phyloP scores from a whole-genome alignment of 768 basidiomycete species.

The Trametes punicea region DNA sequence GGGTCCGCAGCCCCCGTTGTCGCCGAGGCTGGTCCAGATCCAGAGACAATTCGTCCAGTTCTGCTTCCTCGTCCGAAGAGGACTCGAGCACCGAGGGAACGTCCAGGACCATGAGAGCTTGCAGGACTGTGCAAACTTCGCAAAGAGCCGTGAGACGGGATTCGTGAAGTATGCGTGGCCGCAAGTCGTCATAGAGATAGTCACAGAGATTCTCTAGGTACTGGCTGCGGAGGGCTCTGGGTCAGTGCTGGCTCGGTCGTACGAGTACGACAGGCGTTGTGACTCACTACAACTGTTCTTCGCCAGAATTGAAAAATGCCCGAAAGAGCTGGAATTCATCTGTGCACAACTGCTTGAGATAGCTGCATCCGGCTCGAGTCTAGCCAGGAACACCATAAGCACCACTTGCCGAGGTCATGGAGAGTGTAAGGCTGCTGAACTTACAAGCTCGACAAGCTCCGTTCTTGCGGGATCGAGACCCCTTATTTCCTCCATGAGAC shows the following conservation, averaged over 20 bases:
- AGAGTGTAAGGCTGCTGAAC: constrained; percentile 18
- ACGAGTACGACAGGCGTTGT: neutral
- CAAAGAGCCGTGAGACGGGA: constrained; percentile 83
- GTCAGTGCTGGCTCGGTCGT: neutral
- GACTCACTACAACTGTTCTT: constrained; percentile 66
- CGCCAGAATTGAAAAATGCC: constrained; percentile 85
- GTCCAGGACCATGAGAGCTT: constrained; percentile 94
- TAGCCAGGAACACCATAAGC: constrained; percentile 30
- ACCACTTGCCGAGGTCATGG: neutral
- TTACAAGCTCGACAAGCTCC: constrained; percentile 85
- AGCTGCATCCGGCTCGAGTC: constrained; percentile 91
- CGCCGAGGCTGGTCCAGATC: constrained; percentile 36
- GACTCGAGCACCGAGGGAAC: constrained; percentile 42
- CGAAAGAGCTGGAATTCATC: constrained; percentile 87
- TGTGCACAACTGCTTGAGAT: constrained; percentile 85
- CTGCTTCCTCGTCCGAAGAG: constrained; percentile 33
- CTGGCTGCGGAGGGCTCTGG: constrained; percentile 44
- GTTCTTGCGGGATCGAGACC: constrained; percentile 74
- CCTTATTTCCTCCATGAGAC: constrained; percentile 78
- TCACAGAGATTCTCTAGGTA: constrained; percentile 93
- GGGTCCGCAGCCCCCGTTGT: constrained; percentile 44
- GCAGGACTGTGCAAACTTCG: constrained; percentile 93
- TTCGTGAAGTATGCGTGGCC: constrained; percentile 94
- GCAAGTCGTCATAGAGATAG: constrained; percentile 91
- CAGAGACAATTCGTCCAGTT: constrained; percentile 38